Evolutionary conservation across 805 yeast species (phyloP).

Genomic region (Candida pseudofarinosa): DNA sequence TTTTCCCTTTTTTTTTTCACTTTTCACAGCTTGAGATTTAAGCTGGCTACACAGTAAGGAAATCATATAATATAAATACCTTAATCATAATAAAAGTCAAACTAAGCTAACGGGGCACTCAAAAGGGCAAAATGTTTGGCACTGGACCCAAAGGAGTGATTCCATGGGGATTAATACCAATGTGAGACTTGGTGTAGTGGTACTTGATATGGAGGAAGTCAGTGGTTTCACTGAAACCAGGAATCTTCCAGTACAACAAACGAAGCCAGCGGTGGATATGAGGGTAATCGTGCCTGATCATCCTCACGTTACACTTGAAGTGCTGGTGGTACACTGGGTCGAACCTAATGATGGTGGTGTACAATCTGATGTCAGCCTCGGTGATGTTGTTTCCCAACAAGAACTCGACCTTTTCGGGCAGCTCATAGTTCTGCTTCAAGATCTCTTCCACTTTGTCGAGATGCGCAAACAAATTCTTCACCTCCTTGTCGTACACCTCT

Average conservation of each 20-base stretch:
- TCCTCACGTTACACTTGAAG: slow-evolving; percentile 85
- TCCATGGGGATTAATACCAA: slow-evolving; percentile 71
- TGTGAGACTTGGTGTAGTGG: slow-evolving; percentile 87
- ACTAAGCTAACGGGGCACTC: background rate
- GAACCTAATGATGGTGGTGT: slow-evolving; percentile 82
- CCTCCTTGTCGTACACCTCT: slow-evolving; percentile 73
- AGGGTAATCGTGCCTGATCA: slow-evolving; percentile 79
- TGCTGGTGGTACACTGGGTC: slow-evolving; percentile 94
- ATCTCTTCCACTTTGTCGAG: slow-evolving; percentile 68
- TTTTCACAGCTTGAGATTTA: too few relatives aligned
- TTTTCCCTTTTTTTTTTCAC: too few relatives aligned
- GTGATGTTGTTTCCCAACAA: slow-evolving; percentile 67
- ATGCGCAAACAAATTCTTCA: slow-evolving; percentile 55
- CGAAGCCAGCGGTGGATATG: slow-evolving; percentile 73
- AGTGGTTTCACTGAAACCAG: slow-evolving; percentile 74
- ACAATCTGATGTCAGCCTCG: slow-evolving; percentile 87
- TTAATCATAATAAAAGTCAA: background rate
- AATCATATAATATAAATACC: background rate
- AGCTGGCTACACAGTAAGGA: background rate
- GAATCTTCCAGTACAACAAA: slow-evolving; percentile 74
- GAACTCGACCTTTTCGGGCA: slow-evolving; percentile 23
- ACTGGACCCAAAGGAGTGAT: slow-evolving; percentile 89
- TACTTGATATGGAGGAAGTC: slow-evolving; percentile 85
- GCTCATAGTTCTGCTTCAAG: slow-evolving; percentile 42
- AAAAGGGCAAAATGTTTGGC: slow-evolving; percentile 55